phyloP scores from a whole-genome alignment of 192 early-diverging fungal species.

The Dispira simplex region DNA sequence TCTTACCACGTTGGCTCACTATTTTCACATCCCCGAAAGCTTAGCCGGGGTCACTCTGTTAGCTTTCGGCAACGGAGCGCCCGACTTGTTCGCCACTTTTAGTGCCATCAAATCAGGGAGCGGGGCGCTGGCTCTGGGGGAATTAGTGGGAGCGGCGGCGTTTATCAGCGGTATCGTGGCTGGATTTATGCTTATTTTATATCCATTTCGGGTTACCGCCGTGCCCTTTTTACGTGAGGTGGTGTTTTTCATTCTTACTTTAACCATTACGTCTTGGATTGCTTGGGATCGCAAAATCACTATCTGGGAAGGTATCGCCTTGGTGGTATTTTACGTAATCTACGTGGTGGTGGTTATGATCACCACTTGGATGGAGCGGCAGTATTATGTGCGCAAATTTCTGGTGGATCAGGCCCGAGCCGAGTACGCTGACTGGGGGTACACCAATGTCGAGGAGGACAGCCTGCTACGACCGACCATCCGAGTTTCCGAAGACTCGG shows the following conservation, averaged over 20 bases:
- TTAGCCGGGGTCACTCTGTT: conserved; percentile 66
- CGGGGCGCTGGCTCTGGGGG: conserved; percentile 73
- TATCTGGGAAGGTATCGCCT: conserved; percentile 17
- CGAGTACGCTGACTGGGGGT: conserved; percentile 6
- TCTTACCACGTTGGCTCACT: conserved; percentile 56
- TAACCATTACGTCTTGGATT: conserved; percentile 18
- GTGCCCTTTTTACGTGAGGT: conserved; percentile 69
- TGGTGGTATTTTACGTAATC: conserved; percentile 24
- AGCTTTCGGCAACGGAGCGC: conserved; percentile 84
- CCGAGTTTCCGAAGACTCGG: background rate
- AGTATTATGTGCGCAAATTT: background rate
- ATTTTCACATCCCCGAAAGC: conserved; percentile 66
- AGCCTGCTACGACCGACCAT: background rate
- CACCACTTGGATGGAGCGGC: conserved; percentile 26
- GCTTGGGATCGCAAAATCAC: conserved; percentile 19
- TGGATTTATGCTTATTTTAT: conserved; percentile 64
- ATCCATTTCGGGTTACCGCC: conserved; percentile 53
- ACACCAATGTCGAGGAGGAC: background rate
- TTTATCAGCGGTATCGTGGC: conserved; percentile 78
- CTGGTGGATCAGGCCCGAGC: background rate
- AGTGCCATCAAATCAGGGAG: conserved; percentile 53
- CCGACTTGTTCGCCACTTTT: conserved; percentile 83
- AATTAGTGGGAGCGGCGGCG: conserved; percentile 73
- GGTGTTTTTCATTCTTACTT: conserved; percentile 43
- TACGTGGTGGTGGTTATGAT: conserved; percentile 26